Base-by-base conservation (phyloP, 495 filamentous ascomycete genomes). In the Podospora anserina region DNA sequence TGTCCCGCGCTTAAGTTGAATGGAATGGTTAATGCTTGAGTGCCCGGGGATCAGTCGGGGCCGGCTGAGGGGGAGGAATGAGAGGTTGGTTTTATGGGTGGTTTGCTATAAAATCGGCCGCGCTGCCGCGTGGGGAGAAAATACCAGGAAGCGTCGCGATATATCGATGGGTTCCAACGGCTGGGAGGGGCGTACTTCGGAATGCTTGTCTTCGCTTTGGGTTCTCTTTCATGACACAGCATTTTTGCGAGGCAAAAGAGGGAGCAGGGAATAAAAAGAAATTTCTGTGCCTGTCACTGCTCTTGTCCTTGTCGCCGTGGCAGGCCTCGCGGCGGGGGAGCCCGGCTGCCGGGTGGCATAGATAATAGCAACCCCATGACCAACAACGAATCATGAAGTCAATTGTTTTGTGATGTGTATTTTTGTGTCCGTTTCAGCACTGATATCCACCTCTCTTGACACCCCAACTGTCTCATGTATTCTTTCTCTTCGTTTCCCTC, bases 1-100 rank as follows among this genome's bases (percentile, higher is more conserved):
- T 97, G 94, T 88, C 85, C 68, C 78, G 86, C 71, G 85, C 84
- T 78, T 88, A 87, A 49, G 71, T 34, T 64, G 44, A 9, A 56
- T 72, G 32, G 30, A 28, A 32, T 9, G 61, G 18, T 32, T 32
- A 32, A 32, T 39, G 61, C 30, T 70, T 68, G 72, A 66, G 65
- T 6, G 34, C 58, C 66, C 60, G 68, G 67, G 69, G 61, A 18
- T 63, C 61, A 39, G 70, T 68, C 62, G 63, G 72, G 66, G 68
- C 57, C 34, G 69, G 49, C 63, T 69, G 34, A 58, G 26, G 26
- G 68, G 64, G 57, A 63, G 66, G 69, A 32, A 3, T 23, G 57
- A 66, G 13, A 28, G 15, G 61, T 15, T 63, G 61, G 20, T 23
- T 63, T 63, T 63, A 28, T 54, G 70, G 57, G 66, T 67, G 70